Evolutionary conservation across 768 basidiomycete species (phyloP).

Genomic region (Aureoboletus auriporus): DNA sequence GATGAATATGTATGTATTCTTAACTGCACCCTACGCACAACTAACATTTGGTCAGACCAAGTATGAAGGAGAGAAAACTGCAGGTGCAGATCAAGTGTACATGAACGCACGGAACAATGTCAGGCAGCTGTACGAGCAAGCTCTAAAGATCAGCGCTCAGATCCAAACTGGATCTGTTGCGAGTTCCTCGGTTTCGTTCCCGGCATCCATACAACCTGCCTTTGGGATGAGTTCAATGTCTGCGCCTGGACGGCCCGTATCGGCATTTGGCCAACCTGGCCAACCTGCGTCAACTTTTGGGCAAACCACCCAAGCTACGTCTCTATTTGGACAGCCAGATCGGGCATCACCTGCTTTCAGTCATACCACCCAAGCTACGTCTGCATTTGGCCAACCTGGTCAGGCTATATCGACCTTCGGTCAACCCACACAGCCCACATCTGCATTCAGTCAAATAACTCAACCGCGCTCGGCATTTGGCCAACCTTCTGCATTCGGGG

Average conservation of each 20-base stretch:
- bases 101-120: constrained; percentile 48
- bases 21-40: not conserved
- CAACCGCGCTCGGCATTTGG: constrained; percentile 24
- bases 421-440: constrained; percentile 28
- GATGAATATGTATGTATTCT: constrained; percentile 64
- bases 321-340: constrained; percentile 37
- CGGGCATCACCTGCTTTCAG: constrained; percentile 28
- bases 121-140: constrained; percentile 49
- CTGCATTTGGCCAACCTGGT: constrained; percentile 36
- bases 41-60: constrained; percentile 35
- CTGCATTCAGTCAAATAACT: constrained; percentile 24
- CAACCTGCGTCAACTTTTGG: constrained; percentile 35
- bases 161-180: constrained; percentile 9
- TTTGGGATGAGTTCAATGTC: constrained; percentile 35
- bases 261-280: constrained; percentile 24
- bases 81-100: constrained; percentile 48
- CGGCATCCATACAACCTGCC: constrained; percentile 31
- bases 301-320: constrained; percentile 21
- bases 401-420: constrained; percentile 36
- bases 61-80: constrained; percentile 56
- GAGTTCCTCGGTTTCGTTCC: constrained; percentile 10
- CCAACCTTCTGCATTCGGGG: constrained; percentile 20
- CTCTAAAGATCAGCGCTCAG: constrained; percentile 39
- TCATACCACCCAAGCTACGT: constrained; percentile 23
- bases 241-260: constrained; percentile 30